Evolutionary conservation across 208 protist genomes (phyloP).

Genomic region (Naegleria fowleri): DNA sequence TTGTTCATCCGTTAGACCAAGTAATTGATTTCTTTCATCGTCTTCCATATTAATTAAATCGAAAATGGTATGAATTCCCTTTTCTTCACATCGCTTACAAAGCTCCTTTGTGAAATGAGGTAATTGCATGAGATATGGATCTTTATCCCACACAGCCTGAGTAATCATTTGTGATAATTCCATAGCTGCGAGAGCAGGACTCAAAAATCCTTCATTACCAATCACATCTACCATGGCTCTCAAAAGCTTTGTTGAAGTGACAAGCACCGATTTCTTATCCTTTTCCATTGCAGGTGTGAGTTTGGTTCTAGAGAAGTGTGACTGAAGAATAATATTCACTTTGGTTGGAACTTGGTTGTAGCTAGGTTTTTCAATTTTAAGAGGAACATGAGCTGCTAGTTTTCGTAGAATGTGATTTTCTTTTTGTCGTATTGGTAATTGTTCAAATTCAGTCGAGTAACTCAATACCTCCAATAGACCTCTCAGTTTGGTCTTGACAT

Average conservation of each 20-base stretch:
- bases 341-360: slow-evolving; percentile 65
- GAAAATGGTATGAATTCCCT: slow-evolving; percentile 54
- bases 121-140: slow-evolving; percentile 67
- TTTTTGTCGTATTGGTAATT: slow-evolving; percentile 55
- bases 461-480: slow-evolving; percentile 72
- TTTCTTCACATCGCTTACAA: slow-evolving; percentile 36
- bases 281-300: neutral
- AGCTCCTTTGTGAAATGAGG: slow-evolving; percentile 58
- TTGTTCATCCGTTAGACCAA: slow-evolving; percentile 44
- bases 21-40: slow-evolving; percentile 45
- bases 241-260: neutral
- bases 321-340: slow-evolving; percentile 73
- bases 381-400: slow-evolving; percentile 54
- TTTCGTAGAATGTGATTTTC: slow-evolving; percentile 57
- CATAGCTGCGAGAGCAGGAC: slow-evolving; percentile 70
- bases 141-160: slow-evolving; percentile 70
- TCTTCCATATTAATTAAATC: slow-evolving; percentile 72
- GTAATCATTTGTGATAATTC: slow-evolving; percentile 79
- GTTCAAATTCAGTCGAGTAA: slow-evolving; percentile 59
- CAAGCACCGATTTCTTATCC: slow-evolving; percentile 10
- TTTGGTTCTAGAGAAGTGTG: slow-evolving; percentile 36
- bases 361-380: slow-evolving; percentile 48
- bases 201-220: slow-evolving; percentile 59
- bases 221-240: slow-evolving; percentile 79
- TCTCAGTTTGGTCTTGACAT: slow-evolving; percentile 57